phyloP scores from a whole-genome alignment of 306 rosid species.

The Luffa acutangula region DNA sequence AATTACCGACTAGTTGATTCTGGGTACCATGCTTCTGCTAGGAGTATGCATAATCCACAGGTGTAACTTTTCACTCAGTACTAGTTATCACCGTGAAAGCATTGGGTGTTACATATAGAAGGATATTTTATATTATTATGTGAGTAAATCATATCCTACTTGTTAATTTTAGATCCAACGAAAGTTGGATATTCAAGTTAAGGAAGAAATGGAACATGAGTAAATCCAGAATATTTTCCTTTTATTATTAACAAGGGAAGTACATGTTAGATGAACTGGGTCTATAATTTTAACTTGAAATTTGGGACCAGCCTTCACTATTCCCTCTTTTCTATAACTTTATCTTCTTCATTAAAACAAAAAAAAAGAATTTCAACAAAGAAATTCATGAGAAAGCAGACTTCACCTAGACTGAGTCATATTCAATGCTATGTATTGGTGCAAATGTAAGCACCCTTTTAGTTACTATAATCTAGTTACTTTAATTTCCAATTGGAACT shows the following conservation, averaged over 20 bases:
- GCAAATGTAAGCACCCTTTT: too few species aligned
- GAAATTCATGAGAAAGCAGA: background rate
- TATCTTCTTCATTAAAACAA: background rate
- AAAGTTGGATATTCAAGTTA: background rate
- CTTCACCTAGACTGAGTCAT: background rate
- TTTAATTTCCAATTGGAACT: too few species aligned
- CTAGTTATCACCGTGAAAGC: background rate
- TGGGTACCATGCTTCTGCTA: background rate
- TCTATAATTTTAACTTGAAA: background rate
- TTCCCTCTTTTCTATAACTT: background rate
- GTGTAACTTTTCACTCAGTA: background rate
- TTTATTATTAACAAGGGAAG: background rate
- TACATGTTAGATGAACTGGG: background rate
- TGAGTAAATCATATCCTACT: background rate
- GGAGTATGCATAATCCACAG: background rate
- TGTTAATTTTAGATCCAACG: background rate
- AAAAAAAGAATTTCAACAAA: background rate
- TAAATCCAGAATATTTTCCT: too few species aligned
- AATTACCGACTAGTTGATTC: background rate
- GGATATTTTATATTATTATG: background rate
- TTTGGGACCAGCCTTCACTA: background rate
- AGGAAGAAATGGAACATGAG: background rate
- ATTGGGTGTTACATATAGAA: background rate
- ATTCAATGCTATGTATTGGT: too few species aligned
- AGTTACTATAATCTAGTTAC: too few species aligned